Evolutionary conservation across 768 basidiomycete genomes (phyloP).

Genomic region (Cystobasidium onofrii): DNA sequence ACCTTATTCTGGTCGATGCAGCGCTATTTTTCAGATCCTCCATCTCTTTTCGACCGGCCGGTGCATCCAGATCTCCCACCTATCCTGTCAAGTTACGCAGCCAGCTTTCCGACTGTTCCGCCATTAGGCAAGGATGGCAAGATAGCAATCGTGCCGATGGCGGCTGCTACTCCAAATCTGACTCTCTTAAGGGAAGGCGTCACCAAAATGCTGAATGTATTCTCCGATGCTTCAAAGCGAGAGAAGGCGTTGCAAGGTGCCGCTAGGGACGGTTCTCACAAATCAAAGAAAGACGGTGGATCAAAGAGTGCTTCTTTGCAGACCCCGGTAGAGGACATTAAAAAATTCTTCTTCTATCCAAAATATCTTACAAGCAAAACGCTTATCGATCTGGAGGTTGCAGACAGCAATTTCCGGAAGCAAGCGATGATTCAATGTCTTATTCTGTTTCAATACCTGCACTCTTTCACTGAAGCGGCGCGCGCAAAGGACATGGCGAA

Average conservation of each 20-base stretch:
- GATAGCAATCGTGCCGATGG: neutral
- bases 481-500: slow-evolving; percentile 57
- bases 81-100: neutral
- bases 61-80: slow-evolving; percentile 4
- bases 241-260: slow-evolving; percentile 61
- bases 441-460: slow-evolving; percentile 49
- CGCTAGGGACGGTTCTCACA: neutral
- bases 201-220: slow-evolving; percentile 63
- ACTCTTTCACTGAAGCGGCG: slow-evolving; percentile 61
- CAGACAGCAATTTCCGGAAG: slow-evolving; percentile 84
- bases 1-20: slow-evolving; percentile 85
- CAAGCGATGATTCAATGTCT: slow-evolving; percentile 71
- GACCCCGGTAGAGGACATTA: slow-evolving; percentile 42
- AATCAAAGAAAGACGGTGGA: neutral
- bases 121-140: slow-evolving; percentile 13
- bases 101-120: slow-evolving; percentile 8
- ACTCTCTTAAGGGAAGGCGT: slow-evolving; percentile 63
- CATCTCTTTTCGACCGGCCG: slow-evolving; percentile 54
- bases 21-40: slow-evolving; percentile 70
- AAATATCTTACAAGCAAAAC: slow-evolving; percentile 86
- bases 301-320: slow-evolving; percentile 13
- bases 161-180: slow-evolving; percentile 48
- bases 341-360: slow-evolving; percentile 76
- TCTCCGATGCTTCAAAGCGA: slow-evolving; percentile 77
- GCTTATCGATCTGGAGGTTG: slow-evolving; percentile 78